phyloP scores from a whole-genome alignment of 495 filamentous ascomycete genomes.

The Rusavskia elegans region DNA sequence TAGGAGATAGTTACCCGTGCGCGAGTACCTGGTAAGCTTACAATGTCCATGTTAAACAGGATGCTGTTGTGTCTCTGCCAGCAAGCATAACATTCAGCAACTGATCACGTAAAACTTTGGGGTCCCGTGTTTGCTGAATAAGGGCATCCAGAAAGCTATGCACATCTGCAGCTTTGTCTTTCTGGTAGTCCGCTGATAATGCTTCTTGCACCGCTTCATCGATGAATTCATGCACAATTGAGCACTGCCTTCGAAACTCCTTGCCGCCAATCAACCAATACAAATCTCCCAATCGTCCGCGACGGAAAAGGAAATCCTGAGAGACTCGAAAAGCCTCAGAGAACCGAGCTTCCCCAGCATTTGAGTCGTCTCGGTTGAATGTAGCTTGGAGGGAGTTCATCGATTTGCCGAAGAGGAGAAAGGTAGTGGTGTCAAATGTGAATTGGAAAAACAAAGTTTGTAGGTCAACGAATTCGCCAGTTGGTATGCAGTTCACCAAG shows the following conservation, averaged over 20 bases:
- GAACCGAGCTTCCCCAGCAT: constrained; percentile 9
- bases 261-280: constrained; percentile 30
- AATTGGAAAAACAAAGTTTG: constrained; percentile 30
- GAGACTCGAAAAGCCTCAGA: constrained; percentile 27
- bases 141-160: constrained; percentile 9
- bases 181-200: constrained; percentile 1
- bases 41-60: constrained; percentile 38
- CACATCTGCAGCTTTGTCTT: not conserved
- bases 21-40: constrained; percentile 14
- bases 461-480: constrained; percentile 14
- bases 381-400: constrained; percentile 15
- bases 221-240: constrained; percentile 26
- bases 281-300: constrained; percentile 26
- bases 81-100: constrained; percentile 20
- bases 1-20: not conserved
- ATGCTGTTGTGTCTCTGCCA: constrained; percentile 40
- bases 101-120: constrained; percentile 13
- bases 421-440: constrained; percentile 32
- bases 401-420: constrained; percentile 31
- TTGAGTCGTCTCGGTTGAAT: not conserved
- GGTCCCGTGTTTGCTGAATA: constrained; percentile 8
- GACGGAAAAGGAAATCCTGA: constrained; percentile 28
- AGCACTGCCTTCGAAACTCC: constrained; percentile 27
- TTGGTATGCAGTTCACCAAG: constrained; percentile 23
- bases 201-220: constrained; percentile 17